These are phyloP conservation scores for Diaporthe sp. DNA, from an alignment of 2,329 filamentous ascomycete species.

Conservation along the genomic window DNA sequence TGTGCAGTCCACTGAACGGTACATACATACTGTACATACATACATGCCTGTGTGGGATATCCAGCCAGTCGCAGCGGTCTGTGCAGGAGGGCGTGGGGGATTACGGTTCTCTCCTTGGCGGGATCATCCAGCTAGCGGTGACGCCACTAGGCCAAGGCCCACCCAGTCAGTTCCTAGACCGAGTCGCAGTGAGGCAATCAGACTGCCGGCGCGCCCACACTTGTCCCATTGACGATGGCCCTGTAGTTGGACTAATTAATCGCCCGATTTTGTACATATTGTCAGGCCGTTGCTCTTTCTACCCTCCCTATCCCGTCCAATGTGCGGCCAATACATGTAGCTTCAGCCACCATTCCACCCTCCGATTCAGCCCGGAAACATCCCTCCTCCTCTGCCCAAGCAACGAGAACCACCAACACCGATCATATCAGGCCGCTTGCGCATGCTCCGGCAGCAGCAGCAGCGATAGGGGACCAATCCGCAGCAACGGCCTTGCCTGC, in stretches of 20 bases:
- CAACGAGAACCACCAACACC: slow-evolving; percentile 29
- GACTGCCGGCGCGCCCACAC: slow-evolving; percentile 24
- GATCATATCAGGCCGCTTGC: slow-evolving; percentile 8
- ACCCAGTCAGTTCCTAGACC: slow-evolving; percentile 22
- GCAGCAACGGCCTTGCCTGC: slow-evolving; percentile 31
- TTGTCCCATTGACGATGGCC: slow-evolving; percentile 25
- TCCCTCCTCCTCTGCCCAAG: slow-evolving; percentile 41
- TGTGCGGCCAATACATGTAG: slow-evolving; percentile 40
- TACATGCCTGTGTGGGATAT: neutral
- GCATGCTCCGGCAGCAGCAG: slow-evolving; percentile 25
- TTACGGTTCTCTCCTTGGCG: slow-evolving; percentile 20
- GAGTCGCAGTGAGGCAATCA: slow-evolving; percentile 22
- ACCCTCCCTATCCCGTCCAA: neutral
- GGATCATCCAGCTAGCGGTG: slow-evolving; percentile 26
- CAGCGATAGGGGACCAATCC: slow-evolving; percentile 22
- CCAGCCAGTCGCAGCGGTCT: slow-evolving; percentile 11
- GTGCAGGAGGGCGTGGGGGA: slow-evolving; percentile 13
- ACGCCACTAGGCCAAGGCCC: slow-evolving; percentile 25
- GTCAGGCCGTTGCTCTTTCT: slow-evolving; percentile 2
- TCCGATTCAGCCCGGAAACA: slow-evolving; percentile 1
- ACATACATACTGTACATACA: neutral
- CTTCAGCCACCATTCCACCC: slow-evolving; percentile 38
- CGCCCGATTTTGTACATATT: slow-evolving; percentile 20
- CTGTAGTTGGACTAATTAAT: slow-evolving; percentile 10
- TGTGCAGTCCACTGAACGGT: neutral